phyloP scores from a whole-genome alignment of 805 yeast genomes.

The Candida silvicultrix region DNA sequence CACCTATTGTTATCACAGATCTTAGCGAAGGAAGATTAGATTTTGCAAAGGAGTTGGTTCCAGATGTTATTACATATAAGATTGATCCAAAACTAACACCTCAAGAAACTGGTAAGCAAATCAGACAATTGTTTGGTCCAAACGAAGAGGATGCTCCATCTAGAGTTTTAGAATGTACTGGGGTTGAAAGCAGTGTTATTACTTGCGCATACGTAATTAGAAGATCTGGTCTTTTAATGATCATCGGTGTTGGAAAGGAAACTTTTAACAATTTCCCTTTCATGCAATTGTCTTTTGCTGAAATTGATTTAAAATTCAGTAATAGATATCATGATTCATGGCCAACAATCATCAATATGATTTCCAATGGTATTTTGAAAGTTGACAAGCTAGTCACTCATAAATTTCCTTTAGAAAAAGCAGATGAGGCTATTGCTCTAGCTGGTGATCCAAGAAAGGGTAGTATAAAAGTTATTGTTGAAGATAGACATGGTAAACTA shows the following conservation, averaged over 20 bases:
- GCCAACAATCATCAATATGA: slow-evolving; percentile 48
- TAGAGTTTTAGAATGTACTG: slow-evolving; percentile 48
- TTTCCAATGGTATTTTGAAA: slow-evolving; percentile 36
- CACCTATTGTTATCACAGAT: slow-evolving; percentile 48
- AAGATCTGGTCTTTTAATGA: slow-evolving; percentile 39
- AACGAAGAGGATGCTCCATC: slow-evolving; percentile 34
- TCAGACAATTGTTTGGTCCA: slow-evolving; percentile 29
- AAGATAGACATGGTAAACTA: slow-evolving; percentile 23
- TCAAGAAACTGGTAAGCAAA: slow-evolving; percentile 32
- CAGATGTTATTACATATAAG: slow-evolving; percentile 38
- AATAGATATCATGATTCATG: slow-evolving; percentile 51
- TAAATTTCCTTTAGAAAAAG: slow-evolving; percentile 38
- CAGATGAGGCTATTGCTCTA: slow-evolving; percentile 33
- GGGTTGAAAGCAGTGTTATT: slow-evolving; percentile 41
- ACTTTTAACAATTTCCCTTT: slow-evolving; percentile 42
- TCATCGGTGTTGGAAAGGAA: slow-evolving; percentile 48
- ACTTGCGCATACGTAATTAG: slow-evolving; percentile 40
- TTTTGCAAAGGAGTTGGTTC: slow-evolving; percentile 41
- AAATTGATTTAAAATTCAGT: slow-evolving; percentile 43
- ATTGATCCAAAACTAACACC: slow-evolving; percentile 27
- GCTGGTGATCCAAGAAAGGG: slow-evolving; percentile 35
- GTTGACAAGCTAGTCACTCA: slow-evolving; percentile 45
- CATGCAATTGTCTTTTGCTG: slow-evolving; percentile 48
- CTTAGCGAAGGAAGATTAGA: slow-evolving; percentile 35
- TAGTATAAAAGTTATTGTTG: slow-evolving; percentile 41